Evolutionary conservation across 1,139 yeast genomes (phyloP).

Genomic region (Taphrina wiesneri): DNA sequence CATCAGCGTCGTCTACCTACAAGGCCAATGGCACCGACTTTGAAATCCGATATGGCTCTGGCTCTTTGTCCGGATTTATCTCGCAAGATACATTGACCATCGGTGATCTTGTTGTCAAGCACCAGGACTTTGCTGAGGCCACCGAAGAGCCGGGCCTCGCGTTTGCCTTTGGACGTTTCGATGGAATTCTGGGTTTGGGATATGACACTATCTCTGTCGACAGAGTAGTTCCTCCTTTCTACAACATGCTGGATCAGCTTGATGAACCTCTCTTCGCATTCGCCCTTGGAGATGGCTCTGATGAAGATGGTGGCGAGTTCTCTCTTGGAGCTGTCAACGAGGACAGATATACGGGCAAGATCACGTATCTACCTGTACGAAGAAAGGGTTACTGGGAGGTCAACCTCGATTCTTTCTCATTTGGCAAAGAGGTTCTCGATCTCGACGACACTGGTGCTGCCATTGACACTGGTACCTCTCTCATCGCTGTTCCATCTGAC

Average conservation of each 20-base stretch:
- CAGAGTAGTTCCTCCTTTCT: conserved; percentile 87
- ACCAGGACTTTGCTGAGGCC: conserved; percentile 94
- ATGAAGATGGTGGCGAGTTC: conserved; percentile 77
- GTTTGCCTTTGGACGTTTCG: conserved; percentile 96
- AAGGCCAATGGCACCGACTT: conserved; percentile 82
- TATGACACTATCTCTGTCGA: conserved; percentile 87
- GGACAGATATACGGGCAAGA: conserved; percentile 70
- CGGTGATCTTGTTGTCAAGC: conserved; percentile 80
- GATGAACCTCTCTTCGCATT: conserved; percentile 86
- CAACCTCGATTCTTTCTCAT: conserved; percentile 79
- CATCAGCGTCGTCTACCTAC: conserved; percentile 73
- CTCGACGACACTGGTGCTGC: conserved; percentile 89
- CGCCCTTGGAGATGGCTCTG: conserved; percentile 76
- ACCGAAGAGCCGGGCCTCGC: conserved; percentile 97
- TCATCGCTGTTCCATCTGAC: conserved; percentile 89
- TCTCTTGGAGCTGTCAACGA: conserved; percentile 93
- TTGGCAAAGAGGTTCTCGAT: conserved; percentile 87
- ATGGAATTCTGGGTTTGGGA: conserved; percentile 93
- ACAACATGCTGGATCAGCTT: conserved; percentile 77
- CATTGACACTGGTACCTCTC: conserved; percentile 96
- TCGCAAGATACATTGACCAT: conserved; percentile 77
- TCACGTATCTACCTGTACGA: conserved; percentile 94
- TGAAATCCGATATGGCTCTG: conserved; percentile 86
- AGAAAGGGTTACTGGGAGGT: conserved; percentile 99
- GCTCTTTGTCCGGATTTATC: conserved; percentile 85